Base-by-base conservation (phyloP, 1,284 basidiomycete genomes). In the Pseudozyma thailandica region DNA sequence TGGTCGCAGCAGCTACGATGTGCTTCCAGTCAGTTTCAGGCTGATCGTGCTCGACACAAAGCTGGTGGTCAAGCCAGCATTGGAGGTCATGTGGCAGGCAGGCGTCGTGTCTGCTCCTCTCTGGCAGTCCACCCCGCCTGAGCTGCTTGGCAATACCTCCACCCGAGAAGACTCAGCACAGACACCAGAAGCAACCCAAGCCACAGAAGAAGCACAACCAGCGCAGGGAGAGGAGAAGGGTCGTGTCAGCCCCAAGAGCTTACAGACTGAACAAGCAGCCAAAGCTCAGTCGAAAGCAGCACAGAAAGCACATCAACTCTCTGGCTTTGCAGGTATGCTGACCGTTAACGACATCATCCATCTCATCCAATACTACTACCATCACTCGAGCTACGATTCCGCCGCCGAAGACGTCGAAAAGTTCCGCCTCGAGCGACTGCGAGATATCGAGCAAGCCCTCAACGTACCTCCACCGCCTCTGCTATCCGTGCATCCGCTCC, bases 31-130 rank as follows among this genome's bases (percentile, higher is more conserved):
- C 85, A 92, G 90, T 84, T 98, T 95, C 85, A 88, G 96, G 72
- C 87, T 98, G 75, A 97, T 98, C 80, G 93, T 98, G 18, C 88
- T 99, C 52, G 96, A 99, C 84, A 82, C 79, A 8, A 76, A 80
- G 42, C 74, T 82, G 23, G 77, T 79, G 6, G 77, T 82, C 44
- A 77, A 76, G 52, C 76, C 81, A 1, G 81, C 81, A 13, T 60
- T 82, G 13, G 81, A 82, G 7, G 78, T 82, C 65, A 82, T 82
- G 80, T 81, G 74, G 72, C 80, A 81, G 61, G 78, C 81, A 6
- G 78, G 73, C n/a, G 94, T 98, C 56, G 95, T 98, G 6, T 98
- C 95, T 5, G 96, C 96, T 4, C 95, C 96, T 4, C 86, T 98
- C n/a, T 99, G 95, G 81, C 79, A 80, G 42, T 80, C 78, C 3